These are phyloP conservation scores for Hexamita inflata DNA, from an alignment of 208 protist genomes.

Conservation along the genomic window DNA sequence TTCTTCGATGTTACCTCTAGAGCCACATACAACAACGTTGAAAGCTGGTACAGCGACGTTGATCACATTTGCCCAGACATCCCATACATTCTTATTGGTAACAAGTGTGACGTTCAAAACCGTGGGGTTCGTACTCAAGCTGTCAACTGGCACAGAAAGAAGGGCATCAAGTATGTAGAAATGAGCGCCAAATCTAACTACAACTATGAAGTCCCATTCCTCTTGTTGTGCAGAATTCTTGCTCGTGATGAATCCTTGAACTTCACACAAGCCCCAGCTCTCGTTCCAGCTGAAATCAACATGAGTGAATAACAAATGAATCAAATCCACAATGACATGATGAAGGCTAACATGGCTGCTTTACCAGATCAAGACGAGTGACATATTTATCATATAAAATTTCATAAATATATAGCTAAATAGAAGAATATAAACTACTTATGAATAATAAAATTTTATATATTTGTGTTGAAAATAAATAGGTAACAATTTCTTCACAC, in stretches of 20 bases:
- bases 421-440: too few relatives aligned
- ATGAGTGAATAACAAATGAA: neutral
- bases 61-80: constrained; percentile 94
- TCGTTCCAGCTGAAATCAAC: constrained; percentile 25
- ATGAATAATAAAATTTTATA: too few relatives aligned
- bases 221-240: constrained; percentile 85
- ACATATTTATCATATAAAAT: too few relatives aligned
- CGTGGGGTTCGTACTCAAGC: constrained; percentile 95
- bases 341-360: neutral
- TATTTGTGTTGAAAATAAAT: too few relatives aligned
- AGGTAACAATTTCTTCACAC: too few relatives aligned
- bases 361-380: constrained; percentile 27
- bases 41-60: constrained; percentile 97
- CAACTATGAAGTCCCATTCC: constrained; percentile 99
- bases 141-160: constrained; percentile 98
- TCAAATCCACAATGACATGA: constrained; percentile 22
- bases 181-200: constrained; percentile 99
- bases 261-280: constrained; percentile 60
- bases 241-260: constrained; percentile 64
- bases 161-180: constrained; percentile 96
- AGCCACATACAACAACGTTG: constrained; percentile 98
- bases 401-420: too few relatives aligned
- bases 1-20: constrained; percentile 99
- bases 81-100: constrained; percentile 96
- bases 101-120: constrained; percentile 99